Evolutionary conservation across 2,329 filamentous ascomycete genomes (phyloP), one percentile per base, ranked within the genome.

Genomic region (Tricladium varicosporioides): DNA sequence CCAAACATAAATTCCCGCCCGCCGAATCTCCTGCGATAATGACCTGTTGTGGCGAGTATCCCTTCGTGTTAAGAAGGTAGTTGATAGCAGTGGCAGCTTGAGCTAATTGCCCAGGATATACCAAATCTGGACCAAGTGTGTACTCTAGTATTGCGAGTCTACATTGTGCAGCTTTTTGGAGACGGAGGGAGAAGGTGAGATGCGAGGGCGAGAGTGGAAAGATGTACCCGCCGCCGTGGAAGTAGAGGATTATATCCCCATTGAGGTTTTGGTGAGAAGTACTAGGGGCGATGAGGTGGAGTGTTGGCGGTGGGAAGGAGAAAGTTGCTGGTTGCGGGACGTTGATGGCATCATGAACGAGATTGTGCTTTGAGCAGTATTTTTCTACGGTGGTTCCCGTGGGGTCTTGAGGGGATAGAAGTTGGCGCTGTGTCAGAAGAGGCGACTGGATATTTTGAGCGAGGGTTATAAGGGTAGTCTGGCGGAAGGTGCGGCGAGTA

Each of bases 11-110:
- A 56, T 79, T 78, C 9, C 73, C 78, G 48, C 79, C 78, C 14
- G 79, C 78, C 0, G 78, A 80, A 67, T 81, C 79, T 18, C 78
- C 78, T 22, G 68, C 73, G 5, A 81, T 61, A 43, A 76, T 70
- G 47, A 81, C 73, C 5, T 52, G 10, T 11, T 16, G 27, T 9
- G 51, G 22, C 16, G 42, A 7, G 15, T 22, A 11, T 27, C 27
- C 27, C 7, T n/a, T 32, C 2, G 22, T 33, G 7, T 44, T 16
- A 10, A 52, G 19, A n/a, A 52, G 42, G 18, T 19, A 52, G n/a
- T 15, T 16, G 16, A 52, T 31, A 15, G 40, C 22, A 15, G n/a
- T 15, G 4, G 16, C 49, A 22, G 49, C 49, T 44, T 52, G 8
- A 4, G 15, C 22, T 2, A 52, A 14, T 16, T 52, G 49, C 5